Percentiles rank a stretch among this genome's conserved stretches.
phyloP scores from a whole-genome alignment of 257 asterid genomes.

The Henckelia pumila region DNA sequence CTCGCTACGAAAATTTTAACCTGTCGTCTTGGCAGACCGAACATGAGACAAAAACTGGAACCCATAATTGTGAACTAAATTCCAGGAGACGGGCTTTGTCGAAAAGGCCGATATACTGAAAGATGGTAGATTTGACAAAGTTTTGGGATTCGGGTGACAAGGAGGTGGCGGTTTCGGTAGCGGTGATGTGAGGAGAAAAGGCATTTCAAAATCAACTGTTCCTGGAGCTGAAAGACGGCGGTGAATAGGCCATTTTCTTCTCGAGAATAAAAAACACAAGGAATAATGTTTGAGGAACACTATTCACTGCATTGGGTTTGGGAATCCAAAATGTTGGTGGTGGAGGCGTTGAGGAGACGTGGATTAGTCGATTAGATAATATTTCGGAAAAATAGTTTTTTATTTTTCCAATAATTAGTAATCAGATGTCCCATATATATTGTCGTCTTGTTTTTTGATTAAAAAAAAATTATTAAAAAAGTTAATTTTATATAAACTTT shows the following conservation, averaged over 20 bases:
- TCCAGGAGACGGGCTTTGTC: conserved; percentile 21
- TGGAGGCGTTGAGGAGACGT: too few species aligned
- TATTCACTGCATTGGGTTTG: too few species aligned
- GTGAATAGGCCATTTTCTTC: conserved; percentile 22
- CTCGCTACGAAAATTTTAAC: conserved; percentile 18
- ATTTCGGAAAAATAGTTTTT: too few species aligned
- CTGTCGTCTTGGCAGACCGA: conserved; percentile 26
- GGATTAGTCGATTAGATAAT: too few species aligned
- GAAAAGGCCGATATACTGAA: conserved; percentile 25
- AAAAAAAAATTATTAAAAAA: too few species aligned
- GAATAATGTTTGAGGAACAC: too few species aligned
- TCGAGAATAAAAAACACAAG: not conserved
- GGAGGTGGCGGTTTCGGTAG: conserved; percentile 30
- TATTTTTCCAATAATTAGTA: too few species aligned
- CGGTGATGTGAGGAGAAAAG: conserved; percentile 30
- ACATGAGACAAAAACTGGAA: conserved; percentile 20
- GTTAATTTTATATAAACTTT: too few species aligned
- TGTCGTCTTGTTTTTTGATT: too few species aligned
- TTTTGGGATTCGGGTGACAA: conserved; percentile 7
- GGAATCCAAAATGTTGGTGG: too few species aligned
- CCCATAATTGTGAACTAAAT: conserved; percentile 23
- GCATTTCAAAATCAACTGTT: too few species aligned
- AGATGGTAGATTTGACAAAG: conserved; percentile 19
- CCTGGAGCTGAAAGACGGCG: not conserved
- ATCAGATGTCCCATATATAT: too few species aligned